Conservation (phyloP, 495 filamentous ascomycete species). For the Lichenothelia convexa region DNA sequence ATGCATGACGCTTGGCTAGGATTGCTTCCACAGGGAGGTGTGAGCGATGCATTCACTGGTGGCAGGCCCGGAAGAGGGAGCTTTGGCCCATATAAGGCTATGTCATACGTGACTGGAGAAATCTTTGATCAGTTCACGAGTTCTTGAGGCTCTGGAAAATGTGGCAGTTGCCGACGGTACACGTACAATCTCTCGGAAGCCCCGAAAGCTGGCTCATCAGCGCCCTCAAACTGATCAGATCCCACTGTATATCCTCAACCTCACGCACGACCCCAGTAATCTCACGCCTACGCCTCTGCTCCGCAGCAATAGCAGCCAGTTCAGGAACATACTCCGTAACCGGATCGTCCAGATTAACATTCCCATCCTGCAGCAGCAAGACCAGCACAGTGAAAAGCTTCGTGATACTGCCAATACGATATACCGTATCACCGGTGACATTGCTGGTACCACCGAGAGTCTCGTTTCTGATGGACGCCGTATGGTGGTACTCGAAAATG, state of each 20-base stretch:
- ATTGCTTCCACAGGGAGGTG: slow-evolving; percentile 4
- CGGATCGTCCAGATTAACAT: slow-evolving; percentile 23
- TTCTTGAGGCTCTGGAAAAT: too few relatives aligned
- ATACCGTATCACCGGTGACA: slow-evolving; percentile 27
- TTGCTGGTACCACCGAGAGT: slow-evolving; percentile 17
- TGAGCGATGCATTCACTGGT: slow-evolving; percentile 2
- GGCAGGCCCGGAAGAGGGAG: slow-evolving; percentile 8
- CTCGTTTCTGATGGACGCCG: slow-evolving; percentile 4
- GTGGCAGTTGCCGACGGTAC: too few relatives aligned
- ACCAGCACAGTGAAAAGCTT: slow-evolving; percentile 31
- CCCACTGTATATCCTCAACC: slow-evolving; percentile 23
- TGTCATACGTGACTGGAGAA: too few relatives aligned
- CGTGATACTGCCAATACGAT: slow-evolving; percentile 30
- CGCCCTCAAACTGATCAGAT: slow-evolving; percentile 25
- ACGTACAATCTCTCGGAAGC: slow-evolving; percentile 24
- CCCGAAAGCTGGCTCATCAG: slow-evolving; percentile 27
- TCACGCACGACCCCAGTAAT: slow-evolving; percentile 4
- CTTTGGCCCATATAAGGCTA: too few relatives aligned
- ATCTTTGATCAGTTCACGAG: background rate
- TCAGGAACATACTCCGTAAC: slow-evolving; percentile 39
- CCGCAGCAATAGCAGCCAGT: slow-evolving; percentile 13
- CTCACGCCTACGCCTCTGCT: too few relatives aligned
- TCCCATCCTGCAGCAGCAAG: slow-evolving; percentile 26
- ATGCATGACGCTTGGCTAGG: slow-evolving; percentile 10
- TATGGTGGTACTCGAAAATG: slow-evolving; percentile 17